These are phyloP conservation scores for Lachnellula cervina DNA, from an alignment of 2,329 filamentous ascomycete species.

Conservation along the genomic window DNA sequence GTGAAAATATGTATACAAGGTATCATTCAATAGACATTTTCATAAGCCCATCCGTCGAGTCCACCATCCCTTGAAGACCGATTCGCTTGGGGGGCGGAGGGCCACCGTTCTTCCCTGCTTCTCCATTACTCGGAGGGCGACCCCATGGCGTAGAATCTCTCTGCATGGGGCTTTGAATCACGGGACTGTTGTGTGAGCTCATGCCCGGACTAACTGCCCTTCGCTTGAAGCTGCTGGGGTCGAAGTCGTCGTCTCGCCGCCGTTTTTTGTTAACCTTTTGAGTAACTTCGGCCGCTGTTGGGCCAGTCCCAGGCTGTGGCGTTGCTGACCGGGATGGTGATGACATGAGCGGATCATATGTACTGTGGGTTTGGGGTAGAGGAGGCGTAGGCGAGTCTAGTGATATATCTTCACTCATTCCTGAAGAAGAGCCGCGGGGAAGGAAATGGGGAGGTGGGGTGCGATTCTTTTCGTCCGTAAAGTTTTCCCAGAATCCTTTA, in stretches of 20 bases:
- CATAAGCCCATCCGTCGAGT: slow-evolving; percentile 93
- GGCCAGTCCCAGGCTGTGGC: slow-evolving; percentile 36
- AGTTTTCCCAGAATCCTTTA: slow-evolving; percentile 72
- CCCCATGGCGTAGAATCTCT: slow-evolving; percentile 68
- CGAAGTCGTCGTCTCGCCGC: slow-evolving; percentile 86
- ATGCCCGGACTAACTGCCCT: slow-evolving; percentile 87
- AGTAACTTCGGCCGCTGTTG: slow-evolving; percentile 68
- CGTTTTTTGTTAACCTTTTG: slow-evolving; percentile 76
- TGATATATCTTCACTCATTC: slow-evolving; percentile 63
- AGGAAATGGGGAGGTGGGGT: slow-evolving; percentile 49
- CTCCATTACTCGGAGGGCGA: slow-evolving; percentile 54
- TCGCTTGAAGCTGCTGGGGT: slow-evolving; percentile 82
- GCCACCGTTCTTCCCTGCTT: slow-evolving; percentile 45
- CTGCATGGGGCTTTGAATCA: slow-evolving; percentile 79
- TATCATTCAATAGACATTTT: slow-evolving; percentile 88
- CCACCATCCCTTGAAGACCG: slow-evolving; percentile 87
- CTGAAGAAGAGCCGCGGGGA: slow-evolving; percentile 53
- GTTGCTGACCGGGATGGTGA: slow-evolving; percentile 30
- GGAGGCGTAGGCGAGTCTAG: slow-evolving; percentile 29
- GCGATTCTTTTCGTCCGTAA: slow-evolving; percentile 61
- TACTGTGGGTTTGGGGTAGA: slow-evolving; percentile 13
- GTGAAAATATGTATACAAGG: neutral
- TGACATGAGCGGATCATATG: slow-evolving; percentile 22
- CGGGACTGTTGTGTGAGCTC: slow-evolving; percentile 84
- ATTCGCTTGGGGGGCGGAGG: slow-evolving; percentile 52